A percentile compares a stretch with the other conserved stretches of the same genome.
These are phyloP conservation scores for Fusarium circinatum DNA, from an alignment of 2,329 filamentous ascomycete species.

Conservation along the genomic window DNA sequence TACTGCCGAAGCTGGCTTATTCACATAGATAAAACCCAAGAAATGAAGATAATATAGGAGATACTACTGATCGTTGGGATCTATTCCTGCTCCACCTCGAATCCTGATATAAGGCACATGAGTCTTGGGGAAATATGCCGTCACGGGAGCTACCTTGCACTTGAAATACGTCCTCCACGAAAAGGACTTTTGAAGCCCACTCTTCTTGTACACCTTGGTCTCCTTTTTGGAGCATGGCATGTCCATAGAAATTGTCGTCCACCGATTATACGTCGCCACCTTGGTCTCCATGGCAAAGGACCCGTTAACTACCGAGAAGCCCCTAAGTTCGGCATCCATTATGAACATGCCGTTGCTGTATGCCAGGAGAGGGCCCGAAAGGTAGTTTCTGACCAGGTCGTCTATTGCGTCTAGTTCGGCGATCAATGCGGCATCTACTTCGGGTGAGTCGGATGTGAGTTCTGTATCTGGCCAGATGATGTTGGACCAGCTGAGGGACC, in stretches of 20 bases:
- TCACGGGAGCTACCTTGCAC: background rate
- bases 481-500: background rate
- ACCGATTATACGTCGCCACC: background rate
- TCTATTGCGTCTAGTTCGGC: background rate
- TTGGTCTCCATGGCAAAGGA: background rate
- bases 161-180: background rate
- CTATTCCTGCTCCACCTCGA: background rate
- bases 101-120: background rate
- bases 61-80: background rate
- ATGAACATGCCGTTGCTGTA: background rate
- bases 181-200: background rate
- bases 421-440: background rate
- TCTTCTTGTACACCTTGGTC: background rate
- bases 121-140: background rate
- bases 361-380: background rate
- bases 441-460: background rate
- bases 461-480: background rate
- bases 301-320: background rate
- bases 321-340: background rate
- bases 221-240: background rate
- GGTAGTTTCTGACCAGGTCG: background rate
- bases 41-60: background rate
- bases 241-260: background rate
- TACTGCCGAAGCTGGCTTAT: too few relatives aligned
- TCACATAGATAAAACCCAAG: fast-evolving